Percentiles rank a stretch among this genome's conserved stretches.
These are phyloP conservation scores for Bryoglossum gracile DNA, from an alignment of 495 filamentous ascomycete species.

Conservation along the genomic window DNA sequence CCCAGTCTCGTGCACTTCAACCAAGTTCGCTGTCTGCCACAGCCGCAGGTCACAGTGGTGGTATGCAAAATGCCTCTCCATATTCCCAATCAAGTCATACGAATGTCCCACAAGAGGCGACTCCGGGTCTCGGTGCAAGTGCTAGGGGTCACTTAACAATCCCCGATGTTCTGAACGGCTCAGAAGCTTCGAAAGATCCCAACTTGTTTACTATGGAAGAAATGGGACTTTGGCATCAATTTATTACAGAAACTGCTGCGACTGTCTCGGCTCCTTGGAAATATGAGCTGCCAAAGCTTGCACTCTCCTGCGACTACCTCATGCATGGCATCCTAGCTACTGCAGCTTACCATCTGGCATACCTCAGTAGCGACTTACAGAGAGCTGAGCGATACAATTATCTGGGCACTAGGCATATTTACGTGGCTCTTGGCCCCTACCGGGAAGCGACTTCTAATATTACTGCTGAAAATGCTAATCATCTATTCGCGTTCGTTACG, in stretches of 20 bases:
- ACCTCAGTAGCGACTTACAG: slow-evolving; percentile 14
- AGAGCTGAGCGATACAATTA: neutral
- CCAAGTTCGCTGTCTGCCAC: too few species aligned
- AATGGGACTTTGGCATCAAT: slow-evolving; percentile 14
- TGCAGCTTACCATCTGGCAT: slow-evolving; percentile 37
- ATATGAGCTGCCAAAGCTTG: neutral
- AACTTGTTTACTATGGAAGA: slow-evolving; percentile 12
- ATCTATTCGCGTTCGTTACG: slow-evolving; percentile 4
- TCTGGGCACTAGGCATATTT: slow-evolving; percentile 1
- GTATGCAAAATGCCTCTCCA: too few species aligned
- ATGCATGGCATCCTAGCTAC: slow-evolving; percentile 37
- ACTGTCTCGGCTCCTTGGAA: slow-evolving; percentile 2
- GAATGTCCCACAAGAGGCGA: too few species aligned
- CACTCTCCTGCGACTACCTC: slow-evolving; percentile 19
- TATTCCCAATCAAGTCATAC: too few species aligned
- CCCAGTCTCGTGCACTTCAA: too few species aligned
- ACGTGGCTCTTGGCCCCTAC: slow-evolving; percentile 5
- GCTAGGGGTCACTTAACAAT: too few species aligned
- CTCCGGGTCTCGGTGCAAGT: too few species aligned
- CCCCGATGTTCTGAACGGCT: too few species aligned
- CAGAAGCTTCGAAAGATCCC: neutral
- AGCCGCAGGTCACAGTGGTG: too few species aligned
- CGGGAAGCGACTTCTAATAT: slow-evolving; percentile 1
- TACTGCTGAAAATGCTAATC: slow-evolving; percentile 4
- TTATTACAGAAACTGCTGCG: slow-evolving; percentile 4